Base-by-base conservation (phyloP, 164 flowering plant genomes). In the Stephania yunnanensis region DNA sequence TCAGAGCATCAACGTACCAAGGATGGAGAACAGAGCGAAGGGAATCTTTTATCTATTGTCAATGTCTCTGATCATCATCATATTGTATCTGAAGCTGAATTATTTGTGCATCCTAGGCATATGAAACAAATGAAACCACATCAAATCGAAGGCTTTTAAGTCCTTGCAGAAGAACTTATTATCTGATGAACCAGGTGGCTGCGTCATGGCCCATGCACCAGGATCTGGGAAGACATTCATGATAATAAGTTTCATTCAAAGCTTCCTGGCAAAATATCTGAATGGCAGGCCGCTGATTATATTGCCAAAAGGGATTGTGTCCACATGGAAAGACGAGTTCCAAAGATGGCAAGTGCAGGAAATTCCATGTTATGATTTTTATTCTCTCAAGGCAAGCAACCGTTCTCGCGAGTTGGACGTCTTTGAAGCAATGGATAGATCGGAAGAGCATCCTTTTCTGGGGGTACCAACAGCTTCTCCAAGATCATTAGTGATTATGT, bases 201-300 rank as follows among this genome's bases (percentile, higher is more conserved):
- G 98, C 74, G 90, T 95, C 75, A 66, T 93, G 80, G 98, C 99
- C 17, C 97, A 93, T 86, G 99, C 98, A 69, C 99, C 98, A 7
- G 99, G 97, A 29, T 95, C 98, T 52, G 99, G 99, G 5, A 95
- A 93, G 74, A 95, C 97, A 2, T 91, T 95, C 73, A 89, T 95
- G 97, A 86, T 95, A 1, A 92, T 93, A 50, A 91, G 98, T 71
- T 95, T 93, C 76, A 85, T 92, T 65, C 97, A 95, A 74, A 92
- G 93, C 71, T 93, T 95, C 76, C 84, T 95, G 52, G 90, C 92
- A 5, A 92, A 88, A 64, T 88, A 87, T 83, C 96, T 89, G 29
- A 53, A 80, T 75, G 97, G 90, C 1, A 87, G 90, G 75, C 95
- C 97, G 13, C 81, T 95, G 4, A 87, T 95, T 20, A 87, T 95